A percentile compares a stretch with the other conserved stretches of the same genome.
Evolutionary conservation across 345 rosid species (phyloP).

Genomic region (Hypericum androsaemum): DNA sequence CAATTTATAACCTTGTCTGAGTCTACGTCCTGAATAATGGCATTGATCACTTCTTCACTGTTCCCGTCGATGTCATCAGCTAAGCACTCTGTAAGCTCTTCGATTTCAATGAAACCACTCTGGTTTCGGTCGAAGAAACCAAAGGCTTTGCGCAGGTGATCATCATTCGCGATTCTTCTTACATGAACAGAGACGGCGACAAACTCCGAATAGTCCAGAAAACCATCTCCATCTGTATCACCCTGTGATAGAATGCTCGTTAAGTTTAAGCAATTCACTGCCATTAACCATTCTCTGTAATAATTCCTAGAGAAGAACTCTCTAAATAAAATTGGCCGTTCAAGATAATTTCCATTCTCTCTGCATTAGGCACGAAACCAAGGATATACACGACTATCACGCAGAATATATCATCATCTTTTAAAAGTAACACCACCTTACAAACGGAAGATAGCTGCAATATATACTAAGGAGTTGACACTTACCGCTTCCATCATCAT

Average conservation of each 20-base stretch:
- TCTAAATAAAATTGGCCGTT: too few relatives aligned
- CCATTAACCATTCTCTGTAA: not conserved
- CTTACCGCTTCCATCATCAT: slow-evolving; percentile 98
- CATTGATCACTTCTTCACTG: slow-evolving; percentile 53
- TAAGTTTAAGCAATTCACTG: not conserved
- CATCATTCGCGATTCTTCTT: slow-evolving; percentile 96
- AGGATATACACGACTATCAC: too few relatives aligned
- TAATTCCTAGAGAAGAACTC: not conserved
- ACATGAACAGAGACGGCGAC: slow-evolving; percentile 97
- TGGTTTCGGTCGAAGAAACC: slow-evolving; percentile 83
- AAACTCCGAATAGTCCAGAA: slow-evolving; percentile 84
- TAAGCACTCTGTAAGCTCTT: slow-evolving; percentile 65
- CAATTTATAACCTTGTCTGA: slow-evolving; percentile 57
- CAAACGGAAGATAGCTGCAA: slow-evolving; percentile 2
- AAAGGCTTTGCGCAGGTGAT: slow-evolving; percentile 84
- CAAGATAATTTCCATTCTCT: too few relatives aligned
- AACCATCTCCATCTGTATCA: slow-evolving; percentile 91
- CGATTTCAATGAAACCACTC: slow-evolving; percentile 67
- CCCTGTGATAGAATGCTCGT: slow-evolving; percentile 41
- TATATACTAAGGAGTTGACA: not conserved
- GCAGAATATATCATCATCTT: not conserved
- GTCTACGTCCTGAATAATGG: slow-evolving; percentile 93
- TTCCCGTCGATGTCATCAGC: slow-evolving; percentile 68
- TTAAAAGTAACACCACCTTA: not conserved
- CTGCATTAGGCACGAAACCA: too few relatives aligned